phyloP scores from a whole-genome alignment of 2,329 filamentous ascomycete genomes.

The Trichoderma guizhouense region DNA sequence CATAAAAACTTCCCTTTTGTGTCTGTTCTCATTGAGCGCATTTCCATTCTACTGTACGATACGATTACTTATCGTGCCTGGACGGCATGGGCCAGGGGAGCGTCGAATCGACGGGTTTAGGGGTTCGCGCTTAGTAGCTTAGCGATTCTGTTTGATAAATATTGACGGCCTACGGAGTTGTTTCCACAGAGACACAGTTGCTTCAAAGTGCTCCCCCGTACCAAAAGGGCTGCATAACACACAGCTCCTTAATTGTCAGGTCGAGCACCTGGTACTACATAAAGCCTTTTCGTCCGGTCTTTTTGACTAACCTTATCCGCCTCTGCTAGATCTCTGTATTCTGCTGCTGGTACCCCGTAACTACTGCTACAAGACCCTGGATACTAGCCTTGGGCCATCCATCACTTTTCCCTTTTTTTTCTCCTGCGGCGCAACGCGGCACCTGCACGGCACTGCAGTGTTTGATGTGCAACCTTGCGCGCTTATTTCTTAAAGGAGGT shows the following conservation, averaged over 20 bases:
- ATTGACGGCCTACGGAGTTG: neutral
- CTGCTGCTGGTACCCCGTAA: neutral
- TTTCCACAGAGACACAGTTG: neutral
- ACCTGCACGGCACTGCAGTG: slow-evolving; percentile 10
- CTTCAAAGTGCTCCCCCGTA: neutral
- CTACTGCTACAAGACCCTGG: neutral
- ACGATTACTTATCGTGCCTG: neutral
- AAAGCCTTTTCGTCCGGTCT: neutral
- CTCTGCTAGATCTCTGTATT: neutral
- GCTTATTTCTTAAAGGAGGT: slow-evolving; percentile 3
- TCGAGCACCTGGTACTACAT: neutral
- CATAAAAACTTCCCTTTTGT: slow-evolving; percentile 1
- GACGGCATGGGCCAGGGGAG: neutral
- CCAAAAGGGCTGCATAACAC: neutral
- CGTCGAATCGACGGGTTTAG: neutral
- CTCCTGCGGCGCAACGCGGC: neutral
- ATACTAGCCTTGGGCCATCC: neutral
- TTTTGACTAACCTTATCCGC: neutral
- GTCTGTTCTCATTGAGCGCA: neutral
- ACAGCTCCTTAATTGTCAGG: slow-evolving; percentile 5
- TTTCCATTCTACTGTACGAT: neutral
- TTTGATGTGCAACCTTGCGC: slow-evolving; percentile 8
- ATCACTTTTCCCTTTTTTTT: neutral
- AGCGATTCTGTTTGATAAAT: neutral
- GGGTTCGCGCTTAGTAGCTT: neutral